Evolutionary conservation across 2,329 filamentous ascomycete genomes (phyloP).

Genomic region (Capronia americana): DNA sequence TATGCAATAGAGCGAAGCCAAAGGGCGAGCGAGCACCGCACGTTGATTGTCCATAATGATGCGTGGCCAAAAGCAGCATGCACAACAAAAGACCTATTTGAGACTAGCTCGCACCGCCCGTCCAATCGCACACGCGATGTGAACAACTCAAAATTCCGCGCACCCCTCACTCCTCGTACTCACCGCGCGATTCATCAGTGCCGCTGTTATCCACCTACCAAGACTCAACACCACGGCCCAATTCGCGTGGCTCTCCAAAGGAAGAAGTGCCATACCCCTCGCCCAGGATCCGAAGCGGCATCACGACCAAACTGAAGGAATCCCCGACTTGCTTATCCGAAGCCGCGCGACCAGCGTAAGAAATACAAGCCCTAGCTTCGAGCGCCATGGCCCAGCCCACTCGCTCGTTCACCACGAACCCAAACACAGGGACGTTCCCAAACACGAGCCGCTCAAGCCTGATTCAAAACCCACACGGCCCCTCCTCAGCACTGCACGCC

Average conservation of each 20-base stretch:
- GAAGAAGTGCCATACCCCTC: neutral
- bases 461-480: slow-evolving; percentile 49
- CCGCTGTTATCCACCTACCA: too few species aligned
- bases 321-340: neutral
- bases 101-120: neutral
- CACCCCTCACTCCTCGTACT: neutral
- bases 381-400: neutral
- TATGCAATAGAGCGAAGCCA: slow-evolving; percentile 12
- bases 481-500: slow-evolving; percentile 57
- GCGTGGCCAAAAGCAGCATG: neutral
- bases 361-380: neutral
- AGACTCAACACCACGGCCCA: too few species aligned
- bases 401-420: slow-evolving; percentile 6
- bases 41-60: neutral
- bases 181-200: neutral
- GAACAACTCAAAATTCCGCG: slow-evolving; percentile 2
- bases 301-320: neutral
- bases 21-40: neutral
- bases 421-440: slow-evolving; percentile 41
- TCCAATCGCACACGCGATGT: slow-evolving; percentile 11
- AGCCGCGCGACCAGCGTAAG: neutral
- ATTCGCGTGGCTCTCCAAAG: too few species aligned
- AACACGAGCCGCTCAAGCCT: slow-evolving; percentile 34
- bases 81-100: slow-evolving; percentile 19
- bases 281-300: neutral